These are phyloP conservation scores for Coemansia sp. DNA, from an alignment of 192 early-diverging fungal species.

Conservation along the genomic window DNA sequence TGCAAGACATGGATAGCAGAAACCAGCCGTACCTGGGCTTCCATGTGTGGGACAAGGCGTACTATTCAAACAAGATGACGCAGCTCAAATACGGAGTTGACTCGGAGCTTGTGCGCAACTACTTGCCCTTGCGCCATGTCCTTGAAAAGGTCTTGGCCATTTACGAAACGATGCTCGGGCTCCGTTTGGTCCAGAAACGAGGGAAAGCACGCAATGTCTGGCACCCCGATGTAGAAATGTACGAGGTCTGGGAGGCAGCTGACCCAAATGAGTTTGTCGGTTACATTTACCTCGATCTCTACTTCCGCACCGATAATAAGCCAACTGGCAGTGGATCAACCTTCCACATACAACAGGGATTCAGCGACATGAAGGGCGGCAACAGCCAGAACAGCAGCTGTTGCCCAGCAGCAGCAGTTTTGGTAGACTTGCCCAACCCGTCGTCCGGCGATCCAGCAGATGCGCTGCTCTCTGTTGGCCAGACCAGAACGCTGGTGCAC, in stretches of 20 bases:
- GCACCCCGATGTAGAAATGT: slow-evolving; percentile 72
- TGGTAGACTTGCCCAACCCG: slow-evolving; percentile 61
- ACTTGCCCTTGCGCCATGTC: slow-evolving; percentile 60
- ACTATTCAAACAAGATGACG: slow-evolving; percentile 64
- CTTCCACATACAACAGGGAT: slow-evolving; percentile 67
- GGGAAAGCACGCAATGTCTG: slow-evolving; percentile 60
- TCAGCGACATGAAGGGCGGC: not conserved
- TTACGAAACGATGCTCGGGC: slow-evolving; percentile 64
- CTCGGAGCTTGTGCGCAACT: slow-evolving; percentile 68
- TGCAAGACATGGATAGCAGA: slow-evolving; percentile 29
- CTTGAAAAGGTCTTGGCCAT: slow-evolving; percentile 62
- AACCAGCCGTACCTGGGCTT: slow-evolving; percentile 29
- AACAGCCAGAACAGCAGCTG: slow-evolving; percentile 33
- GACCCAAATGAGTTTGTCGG: slow-evolving; percentile 48
- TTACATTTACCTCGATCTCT: slow-evolving; percentile 70
- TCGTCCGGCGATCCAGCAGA: slow-evolving; percentile 61
- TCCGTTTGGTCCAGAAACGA: slow-evolving; percentile 56
- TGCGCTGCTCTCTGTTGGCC: slow-evolving; percentile 68
- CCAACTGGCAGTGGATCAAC: slow-evolving; percentile 65
- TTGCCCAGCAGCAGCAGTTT: slow-evolving; percentile 63
- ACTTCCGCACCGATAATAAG: slow-evolving; percentile 62
- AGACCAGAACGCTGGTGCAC: slow-evolving; percentile 77
- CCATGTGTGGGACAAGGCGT: slow-evolving; percentile 68
- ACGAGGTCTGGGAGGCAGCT: slow-evolving; percentile 65
- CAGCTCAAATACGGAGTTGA: slow-evolving; percentile 65